Evolutionary conservation across 495 filamentous ascomycete genomes (phyloP).

Genomic region (Neurospora tetrasperma): DNA sequence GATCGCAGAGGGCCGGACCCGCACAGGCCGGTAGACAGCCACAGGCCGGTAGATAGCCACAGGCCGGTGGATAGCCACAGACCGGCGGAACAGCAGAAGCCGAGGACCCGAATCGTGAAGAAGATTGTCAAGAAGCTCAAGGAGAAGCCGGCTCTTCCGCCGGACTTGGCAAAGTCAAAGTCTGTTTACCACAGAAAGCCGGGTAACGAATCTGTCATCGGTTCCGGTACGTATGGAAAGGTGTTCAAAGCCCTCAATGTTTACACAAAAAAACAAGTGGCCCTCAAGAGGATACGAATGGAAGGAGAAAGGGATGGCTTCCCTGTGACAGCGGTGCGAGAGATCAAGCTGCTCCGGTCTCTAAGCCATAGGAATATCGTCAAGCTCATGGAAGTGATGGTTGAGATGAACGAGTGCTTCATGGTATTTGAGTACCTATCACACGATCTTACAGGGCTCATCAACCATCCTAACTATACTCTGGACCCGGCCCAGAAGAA

Average conservation of each 20-base stretch:
- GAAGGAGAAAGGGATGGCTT: constrained; percentile 96
- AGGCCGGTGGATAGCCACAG: constrained; percentile 26
- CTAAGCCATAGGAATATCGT: constrained; percentile 89
- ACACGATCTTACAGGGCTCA: constrained; percentile 61
- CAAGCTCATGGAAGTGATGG: constrained; percentile 87
- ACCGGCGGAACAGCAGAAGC: constrained; percentile 24
- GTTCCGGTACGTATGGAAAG: constrained; percentile 91
- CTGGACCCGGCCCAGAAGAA: constrained; percentile 85
- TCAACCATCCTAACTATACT: constrained; percentile 90
- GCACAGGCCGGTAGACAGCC: constrained; percentile 14
- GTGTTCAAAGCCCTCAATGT: constrained; percentile 98
- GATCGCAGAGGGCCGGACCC: constrained; percentile 35
- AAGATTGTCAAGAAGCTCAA: constrained; percentile 63
- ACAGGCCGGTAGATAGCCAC: constrained; percentile 13
- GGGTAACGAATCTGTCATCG: constrained; percentile 88
- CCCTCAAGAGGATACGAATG: constrained; percentile 81
- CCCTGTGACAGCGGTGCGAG: constrained; percentile 90
- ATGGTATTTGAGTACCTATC: constrained; percentile 99
- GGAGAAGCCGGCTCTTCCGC: constrained; percentile 54
- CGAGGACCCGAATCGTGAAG: constrained; percentile 50
- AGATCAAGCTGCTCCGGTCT: constrained; percentile 92
- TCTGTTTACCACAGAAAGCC: constrained; percentile 89
- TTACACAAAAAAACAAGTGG: constrained; percentile 82
- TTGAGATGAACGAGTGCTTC: constrained; percentile 95
- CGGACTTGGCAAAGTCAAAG: constrained; percentile 63